Conservation (phyloP, 2,329 filamentous ascomycete species). For the Fusarium palustre region DNA sequence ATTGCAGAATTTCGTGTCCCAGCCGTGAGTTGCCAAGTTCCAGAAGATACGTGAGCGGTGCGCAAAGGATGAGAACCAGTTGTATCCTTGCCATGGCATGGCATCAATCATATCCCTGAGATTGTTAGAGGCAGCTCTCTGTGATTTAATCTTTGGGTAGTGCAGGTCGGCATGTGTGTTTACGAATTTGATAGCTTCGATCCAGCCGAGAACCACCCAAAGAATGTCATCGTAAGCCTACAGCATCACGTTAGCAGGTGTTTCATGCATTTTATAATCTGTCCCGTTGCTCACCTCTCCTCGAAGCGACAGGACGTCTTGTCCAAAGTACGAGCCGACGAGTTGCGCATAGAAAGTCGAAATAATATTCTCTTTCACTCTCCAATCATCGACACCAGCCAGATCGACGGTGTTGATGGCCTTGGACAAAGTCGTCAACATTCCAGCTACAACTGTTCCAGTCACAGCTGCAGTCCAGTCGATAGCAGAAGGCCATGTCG, state of each 20-base stretch:
- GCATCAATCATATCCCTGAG: conserved; percentile 53
- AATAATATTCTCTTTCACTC: conserved; percentile 79
- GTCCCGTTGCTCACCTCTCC: conserved; percentile 57
- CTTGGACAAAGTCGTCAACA: conserved; percentile 76
- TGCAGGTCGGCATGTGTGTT: conserved; percentile 74
- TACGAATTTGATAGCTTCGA: conserved; percentile 84
- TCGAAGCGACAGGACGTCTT: conserved; percentile 80
- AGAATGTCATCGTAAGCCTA: conserved; percentile 93
- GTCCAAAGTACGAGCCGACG: conserved; percentile 84
- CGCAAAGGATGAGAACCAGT: conserved; percentile 81
- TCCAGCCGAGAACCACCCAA: conserved; percentile 93
- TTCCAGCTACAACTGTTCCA: conserved; percentile 80
- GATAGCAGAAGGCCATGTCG: conserved; percentile 86
- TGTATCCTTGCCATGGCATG: conserved; percentile 78
- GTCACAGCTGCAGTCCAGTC: conserved; percentile 94
- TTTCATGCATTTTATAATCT: too few relatives aligned
- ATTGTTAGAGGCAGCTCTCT: conserved; percentile 28
- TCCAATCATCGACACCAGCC: conserved; percentile 55
- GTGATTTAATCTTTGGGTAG: conserved; percentile 55
- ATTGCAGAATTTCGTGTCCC: conserved; percentile 82
- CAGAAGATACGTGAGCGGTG: conserved; percentile 89
- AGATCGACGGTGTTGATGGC: conserved; percentile 59
- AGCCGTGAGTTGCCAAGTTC: conserved; percentile 81
- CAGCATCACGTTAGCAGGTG: not conserved
- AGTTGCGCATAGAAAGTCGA: conserved; percentile 84